phyloP scores from a whole-genome alignment of 176 grass and related monocot genomes.

The Luzula sylvatica region DNA sequence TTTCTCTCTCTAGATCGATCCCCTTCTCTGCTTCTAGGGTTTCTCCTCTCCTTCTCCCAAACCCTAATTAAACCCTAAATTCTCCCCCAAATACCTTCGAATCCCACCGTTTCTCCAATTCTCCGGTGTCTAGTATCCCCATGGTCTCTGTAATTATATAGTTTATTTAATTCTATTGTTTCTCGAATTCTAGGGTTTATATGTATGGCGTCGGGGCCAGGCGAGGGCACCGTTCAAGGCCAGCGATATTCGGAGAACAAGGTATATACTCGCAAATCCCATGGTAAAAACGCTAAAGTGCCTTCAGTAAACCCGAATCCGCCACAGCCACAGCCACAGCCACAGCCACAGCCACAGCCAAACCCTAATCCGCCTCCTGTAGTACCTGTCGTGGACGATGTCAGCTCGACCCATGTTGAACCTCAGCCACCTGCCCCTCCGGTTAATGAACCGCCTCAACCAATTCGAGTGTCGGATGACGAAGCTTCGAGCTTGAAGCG shows the following conservation, averaged over 20 bases:
- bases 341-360: neutral
- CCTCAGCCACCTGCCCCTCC: neutral
- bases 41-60: constrained; percentile 12
- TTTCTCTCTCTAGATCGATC: constrained; percentile 22
- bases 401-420: constrained; percentile 13
- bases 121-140: neutral
- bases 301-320: constrained; percentile 22
- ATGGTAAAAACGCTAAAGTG: constrained; percentile 45
- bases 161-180: constrained; percentile 23
- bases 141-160: too few relatives aligned
- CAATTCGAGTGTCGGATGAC: constrained; percentile 13
- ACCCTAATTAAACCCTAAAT: constrained; percentile 24
- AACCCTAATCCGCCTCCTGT: constrained; percentile 12
- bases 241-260: constrained; percentile 60
- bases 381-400: constrained; percentile 6
- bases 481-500: constrained; percentile 29
- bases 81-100: neutral
- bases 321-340: constrained; percentile 31
- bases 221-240: constrained; percentile 16
- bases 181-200: neutral
- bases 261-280: constrained; percentile 73
- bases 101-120: constrained; percentile 18
- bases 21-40: constrained; percentile 1
- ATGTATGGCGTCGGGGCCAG: constrained; percentile 51
- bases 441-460: neutral